Base-by-base conservation (phyloP, 139 green algal genomes). In the Auxenochlorella protothecoides region DNA sequence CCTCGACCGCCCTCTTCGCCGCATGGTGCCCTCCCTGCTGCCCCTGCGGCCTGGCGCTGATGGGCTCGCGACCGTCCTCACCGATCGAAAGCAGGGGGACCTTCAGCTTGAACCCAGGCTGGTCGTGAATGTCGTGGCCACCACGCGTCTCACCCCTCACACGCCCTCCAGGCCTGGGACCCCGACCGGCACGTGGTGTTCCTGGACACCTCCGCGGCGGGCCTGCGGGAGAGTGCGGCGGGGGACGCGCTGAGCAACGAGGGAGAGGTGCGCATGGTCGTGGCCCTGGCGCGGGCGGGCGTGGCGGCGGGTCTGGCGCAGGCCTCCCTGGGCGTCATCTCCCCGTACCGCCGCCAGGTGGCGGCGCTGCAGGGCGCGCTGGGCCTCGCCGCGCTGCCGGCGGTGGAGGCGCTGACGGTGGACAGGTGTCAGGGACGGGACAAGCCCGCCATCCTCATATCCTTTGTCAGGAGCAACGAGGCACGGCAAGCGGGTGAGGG, bases 401-500 rank as follows among this genome's bases (percentile, higher is more conserved):
- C 7, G 3, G 67, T 96, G 6, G 92, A 97, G 77, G 87, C 83
- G 44, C 71, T 93, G 57, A 97, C 92, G 0, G 75, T 97, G 2
- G 92, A 97, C 79, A 89, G 88, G 65, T 93, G 84, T 69, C 90
- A 96, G 73, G 91, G 91, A 3, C 74, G 89, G 27, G 91, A 96
- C 80, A 95, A 94, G 80, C 54, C 78, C 3, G 80, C 68, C 53
- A 76, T 96, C 2, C 60, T 96, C 27, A 53, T 95, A 52, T 92
- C 86, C 0, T 75, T 96, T 4, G 90, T 96, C 65, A 78, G 84
- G 15, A 85, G 71, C 70, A 96, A 96, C 71, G 57, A 68, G 66
- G 72, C 74, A 9, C 13, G 55, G 5, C 76, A 70, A 10, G 76
- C 84, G 52, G 72, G 72, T 77, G 72, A 65, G 72, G 65, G 12